A percentile compares a stretch with the other conserved stretches of the same genome.
Conservation (phyloP, 2,329 filamentous ascomycete genomes). For the Leptoxyphium fumago region DNA sequence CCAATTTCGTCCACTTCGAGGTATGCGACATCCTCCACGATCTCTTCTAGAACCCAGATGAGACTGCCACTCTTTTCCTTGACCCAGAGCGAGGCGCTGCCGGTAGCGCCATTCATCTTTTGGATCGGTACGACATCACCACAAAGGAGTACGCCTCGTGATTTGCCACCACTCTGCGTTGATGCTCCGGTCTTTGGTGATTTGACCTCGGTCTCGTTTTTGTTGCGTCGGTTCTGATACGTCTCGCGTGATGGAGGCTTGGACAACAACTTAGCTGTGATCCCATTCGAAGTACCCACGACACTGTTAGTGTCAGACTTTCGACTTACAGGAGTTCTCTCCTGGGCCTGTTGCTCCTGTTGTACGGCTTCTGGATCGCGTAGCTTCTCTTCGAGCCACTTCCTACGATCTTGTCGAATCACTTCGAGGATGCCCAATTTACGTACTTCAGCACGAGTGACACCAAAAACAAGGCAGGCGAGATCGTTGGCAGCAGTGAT, state of each 20-base stretch:
- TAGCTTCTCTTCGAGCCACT: constrained; percentile 81
- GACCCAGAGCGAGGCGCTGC: constrained; percentile 92
- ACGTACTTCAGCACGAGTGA: constrained; percentile 86
- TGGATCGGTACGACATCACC: constrained; percentile 97
- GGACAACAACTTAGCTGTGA: constrained; percentile 76
- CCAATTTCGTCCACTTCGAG: constrained; percentile 67
- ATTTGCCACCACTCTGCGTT: constrained; percentile 59
- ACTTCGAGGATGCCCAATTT: constrained; percentile 93
- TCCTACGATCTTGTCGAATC: constrained; percentile 73
- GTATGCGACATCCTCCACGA: constrained; percentile 79
- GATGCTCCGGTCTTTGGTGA: constrained; percentile 30
- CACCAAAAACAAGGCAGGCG: constrained; percentile 95
- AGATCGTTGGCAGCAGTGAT: constrained; percentile 93
- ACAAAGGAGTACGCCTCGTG: constrained; percentile 78
- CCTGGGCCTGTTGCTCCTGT: constrained; percentile 4
- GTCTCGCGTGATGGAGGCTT: constrained; percentile 53
- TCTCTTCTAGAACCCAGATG: constrained; percentile 97
- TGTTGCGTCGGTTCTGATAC: constrained; percentile 43
- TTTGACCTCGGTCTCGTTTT: constrained; percentile 46
- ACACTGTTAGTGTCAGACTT: constrained; percentile 24
- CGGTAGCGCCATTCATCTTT: constrained; percentile 82
- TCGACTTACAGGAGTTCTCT: constrained; percentile 14
- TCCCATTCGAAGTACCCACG: constrained; percentile 59
- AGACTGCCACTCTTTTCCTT: constrained; percentile 90
- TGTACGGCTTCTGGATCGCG: constrained; percentile 40